Evolutionary conservation across 2,329 filamentous ascomycete genomes (phyloP).

Genomic region (Ilyonectria sp.): DNA sequence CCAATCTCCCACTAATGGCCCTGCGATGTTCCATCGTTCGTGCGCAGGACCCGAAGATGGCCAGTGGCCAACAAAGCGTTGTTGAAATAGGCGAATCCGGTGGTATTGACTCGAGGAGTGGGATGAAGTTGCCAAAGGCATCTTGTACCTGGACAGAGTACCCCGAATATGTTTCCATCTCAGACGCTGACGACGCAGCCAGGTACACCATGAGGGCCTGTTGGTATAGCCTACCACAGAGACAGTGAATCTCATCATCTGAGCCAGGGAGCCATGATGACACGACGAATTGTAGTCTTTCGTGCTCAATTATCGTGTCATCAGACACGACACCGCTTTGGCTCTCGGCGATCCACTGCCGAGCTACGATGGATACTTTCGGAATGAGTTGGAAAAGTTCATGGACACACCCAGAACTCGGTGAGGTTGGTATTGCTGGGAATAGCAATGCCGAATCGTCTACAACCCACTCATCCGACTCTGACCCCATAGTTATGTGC

Average conservation of each 20-base stretch:
- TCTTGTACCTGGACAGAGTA: constrained; percentile 1
- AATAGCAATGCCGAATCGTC: constrained; percentile 1
- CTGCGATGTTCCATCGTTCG: constrained; percentile 1
- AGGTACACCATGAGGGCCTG: constrained; percentile 18
- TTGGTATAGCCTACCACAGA: constrained; percentile 14
- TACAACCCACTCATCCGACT: constrained; percentile 18
- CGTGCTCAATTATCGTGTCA: not conserved
- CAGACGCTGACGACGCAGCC: not conserved
- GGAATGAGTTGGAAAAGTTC: constrained; percentile 17
- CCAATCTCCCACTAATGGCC: not conserved
- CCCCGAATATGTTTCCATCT: not conserved
- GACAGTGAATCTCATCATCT: not conserved
- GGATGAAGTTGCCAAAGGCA: constrained; percentile 10
- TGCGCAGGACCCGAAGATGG: constrained; percentile 18
- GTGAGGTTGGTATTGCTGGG: not conserved
- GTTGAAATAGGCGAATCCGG: constrained; percentile 18
- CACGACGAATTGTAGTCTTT: not conserved
- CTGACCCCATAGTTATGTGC: constrained; percentile 15
- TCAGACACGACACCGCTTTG: not conserved
- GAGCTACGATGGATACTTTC: constrained; percentile 1
- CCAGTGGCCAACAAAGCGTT: constrained; percentile 17
- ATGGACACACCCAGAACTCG: constrained; percentile 6
- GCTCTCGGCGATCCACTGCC: not conserved
- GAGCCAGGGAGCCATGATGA: not conserved
- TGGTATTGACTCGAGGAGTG: constrained; percentile 12